These are phyloP conservation scores for Rhizophlyctis rosea DNA, from an alignment of 192 early-diverging fungal species.

Conservation along the genomic window DNA sequence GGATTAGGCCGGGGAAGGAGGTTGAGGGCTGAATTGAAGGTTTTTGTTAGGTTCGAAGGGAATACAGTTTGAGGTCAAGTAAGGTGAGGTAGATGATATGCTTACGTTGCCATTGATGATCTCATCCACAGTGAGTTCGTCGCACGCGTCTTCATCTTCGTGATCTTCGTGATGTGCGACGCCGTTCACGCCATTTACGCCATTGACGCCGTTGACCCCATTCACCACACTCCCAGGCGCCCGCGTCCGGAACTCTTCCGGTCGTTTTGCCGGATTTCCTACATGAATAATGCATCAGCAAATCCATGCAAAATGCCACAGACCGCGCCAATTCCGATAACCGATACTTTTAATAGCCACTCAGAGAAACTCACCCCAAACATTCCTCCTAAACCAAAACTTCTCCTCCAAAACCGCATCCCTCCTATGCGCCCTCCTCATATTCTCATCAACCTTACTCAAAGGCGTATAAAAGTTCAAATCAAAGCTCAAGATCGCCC, in stretches of 20 bases:
- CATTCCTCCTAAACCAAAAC: constrained; percentile 88
- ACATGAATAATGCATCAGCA: background rate
- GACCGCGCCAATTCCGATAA: background rate
- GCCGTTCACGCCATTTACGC: constrained; percentile 8
- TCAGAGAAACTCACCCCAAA: constrained; percentile 65
- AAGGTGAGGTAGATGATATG: no score
- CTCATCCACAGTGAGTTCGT: constrained; percentile 81
- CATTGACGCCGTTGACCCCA: background rate
- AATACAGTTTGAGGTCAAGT: no score
- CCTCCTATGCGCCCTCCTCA: constrained; percentile 80
- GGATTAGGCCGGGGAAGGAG: constrained; percentile 79
- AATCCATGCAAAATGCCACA: background rate
- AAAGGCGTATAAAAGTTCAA: constrained; percentile 96
- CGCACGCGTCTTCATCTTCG: constrained; percentile 39
- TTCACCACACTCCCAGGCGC: background rate
- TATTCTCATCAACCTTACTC: constrained; percentile 93
- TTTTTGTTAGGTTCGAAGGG: constrained; percentile 13
- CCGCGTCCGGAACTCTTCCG: background rate
- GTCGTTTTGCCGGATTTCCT: constrained; percentile 2
- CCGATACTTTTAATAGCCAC: background rate
- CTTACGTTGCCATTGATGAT: constrained; percentile 82
- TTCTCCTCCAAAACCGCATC: constrained; percentile 77
- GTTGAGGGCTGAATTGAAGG: constrained; percentile 30
- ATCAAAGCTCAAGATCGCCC: constrained; percentile 81
- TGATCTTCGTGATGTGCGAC: no score